Evolutionary conservation across 768 basidiomycete species (phyloP).

Genomic region (Rhodotorula babjevae): DNA sequence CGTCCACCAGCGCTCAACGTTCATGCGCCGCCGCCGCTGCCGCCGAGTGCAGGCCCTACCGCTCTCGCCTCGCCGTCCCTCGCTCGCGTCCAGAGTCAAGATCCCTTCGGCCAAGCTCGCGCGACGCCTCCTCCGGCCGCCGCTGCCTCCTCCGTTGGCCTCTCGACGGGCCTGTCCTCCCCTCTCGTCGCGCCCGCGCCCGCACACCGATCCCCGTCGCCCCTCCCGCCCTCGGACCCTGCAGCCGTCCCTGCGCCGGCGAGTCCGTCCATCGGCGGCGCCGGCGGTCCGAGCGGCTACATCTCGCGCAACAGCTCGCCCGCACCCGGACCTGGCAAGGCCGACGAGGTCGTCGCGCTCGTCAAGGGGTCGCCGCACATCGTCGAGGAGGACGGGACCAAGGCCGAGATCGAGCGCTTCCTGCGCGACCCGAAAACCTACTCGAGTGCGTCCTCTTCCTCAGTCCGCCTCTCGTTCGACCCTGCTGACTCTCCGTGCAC

Average conservation of each 20-base stretch:
- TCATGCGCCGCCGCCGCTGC: not conserved
- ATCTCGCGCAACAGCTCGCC: slow-evolving; percentile 25
- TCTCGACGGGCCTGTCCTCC: not conserved
- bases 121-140: no score
- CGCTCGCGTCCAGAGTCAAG: slow-evolving; percentile 7
- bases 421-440: slow-evolving; percentile 21
- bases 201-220: slow-evolving; percentile 9
- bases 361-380: slow-evolving; percentile 21
- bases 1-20: slow-evolving; percentile 1
- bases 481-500: no score
- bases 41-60: not conserved
- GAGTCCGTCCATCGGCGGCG: not conserved
- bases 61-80: slow-evolving; percentile 5
- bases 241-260: no score
- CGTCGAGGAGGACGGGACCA: slow-evolving; percentile 20
- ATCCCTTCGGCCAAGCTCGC: not conserved
- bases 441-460: slow-evolving; percentile 6
- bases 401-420: slow-evolving; percentile 30
- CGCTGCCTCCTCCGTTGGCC: not conserved
- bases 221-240: not conserved
- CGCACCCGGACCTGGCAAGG: not conserved
- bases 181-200: not conserved
- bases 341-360: slow-evolving; percentile 24
- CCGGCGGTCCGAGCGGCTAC: not conserved
- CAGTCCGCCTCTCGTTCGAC: no score